These are phyloP conservation scores for Oryza meyeriana DNA, from an alignment of 176 grass and related monocot species.

Conservation along the genomic window DNA sequence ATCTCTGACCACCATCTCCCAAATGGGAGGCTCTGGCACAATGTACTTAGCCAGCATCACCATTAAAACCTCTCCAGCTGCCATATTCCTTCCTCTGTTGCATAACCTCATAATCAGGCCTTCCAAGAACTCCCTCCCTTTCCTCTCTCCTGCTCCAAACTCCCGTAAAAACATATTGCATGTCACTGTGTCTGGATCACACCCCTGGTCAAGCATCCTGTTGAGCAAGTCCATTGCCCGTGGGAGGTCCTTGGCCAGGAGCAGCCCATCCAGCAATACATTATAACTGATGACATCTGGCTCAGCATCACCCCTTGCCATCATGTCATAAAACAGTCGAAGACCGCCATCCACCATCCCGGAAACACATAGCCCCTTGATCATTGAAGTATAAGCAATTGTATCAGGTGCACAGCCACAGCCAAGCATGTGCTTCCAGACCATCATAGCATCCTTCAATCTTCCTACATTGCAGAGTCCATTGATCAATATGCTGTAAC, in stretches of 20 bases:
- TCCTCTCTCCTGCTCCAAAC: slow-evolving; percentile 29
- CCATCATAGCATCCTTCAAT: slow-evolving; percentile 91
- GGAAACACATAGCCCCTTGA: slow-evolving; percentile 70
- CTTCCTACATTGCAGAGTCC: slow-evolving; percentile 67
- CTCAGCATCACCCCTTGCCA: slow-evolving; percentile 43
- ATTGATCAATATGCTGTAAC: slow-evolving; percentile 81
- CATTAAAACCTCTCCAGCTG: slow-evolving; percentile 53
- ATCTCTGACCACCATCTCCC: slow-evolving; percentile 52
- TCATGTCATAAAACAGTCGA: slow-evolving; percentile 73
- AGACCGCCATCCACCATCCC: slow-evolving; percentile 79
- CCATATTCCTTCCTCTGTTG: slow-evolving; percentile 54
- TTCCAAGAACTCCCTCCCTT: slow-evolving; percentile 73
- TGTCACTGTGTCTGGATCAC: slow-evolving; percentile 74
- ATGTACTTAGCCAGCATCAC: slow-evolving; percentile 79
- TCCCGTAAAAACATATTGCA: slow-evolving; percentile 75
- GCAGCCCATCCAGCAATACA: slow-evolving; percentile 58
- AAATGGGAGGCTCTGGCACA: slow-evolving; percentile 49
- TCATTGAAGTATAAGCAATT: slow-evolving; percentile 86
- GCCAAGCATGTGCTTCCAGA: slow-evolving; percentile 88
- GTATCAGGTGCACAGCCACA: slow-evolving; percentile 62
- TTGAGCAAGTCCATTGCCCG: slow-evolving; percentile 61
- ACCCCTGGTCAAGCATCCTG: slow-evolving; percentile 74
- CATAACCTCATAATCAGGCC: slow-evolving; percentile 66
- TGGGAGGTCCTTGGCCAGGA: slow-evolving; percentile 46
- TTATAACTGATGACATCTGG: slow-evolving; percentile 81